Percentiles rank a stretch among this genome's conserved stretches.
Conservation (phyloP, 148 eudicot genomes). For the Agrostemma githago region DNA sequence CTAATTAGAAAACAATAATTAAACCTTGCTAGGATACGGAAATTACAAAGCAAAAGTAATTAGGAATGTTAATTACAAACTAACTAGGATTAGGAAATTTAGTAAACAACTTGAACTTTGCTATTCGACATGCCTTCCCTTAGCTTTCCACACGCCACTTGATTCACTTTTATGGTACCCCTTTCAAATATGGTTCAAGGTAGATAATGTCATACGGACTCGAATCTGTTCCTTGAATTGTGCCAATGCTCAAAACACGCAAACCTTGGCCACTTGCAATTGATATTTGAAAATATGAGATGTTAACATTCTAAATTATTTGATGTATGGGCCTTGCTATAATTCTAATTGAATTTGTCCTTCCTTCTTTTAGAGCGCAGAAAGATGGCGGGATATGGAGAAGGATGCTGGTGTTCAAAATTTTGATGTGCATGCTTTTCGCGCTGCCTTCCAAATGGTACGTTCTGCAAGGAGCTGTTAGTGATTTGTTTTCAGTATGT, state of each 20-base stretch:
- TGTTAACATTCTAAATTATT: not conserved
- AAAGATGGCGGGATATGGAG: conserved; percentile 66
- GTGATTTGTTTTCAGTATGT: not conserved
- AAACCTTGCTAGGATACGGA: too few species aligned
- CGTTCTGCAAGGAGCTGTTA: not conserved
- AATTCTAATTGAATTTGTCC: not conserved
- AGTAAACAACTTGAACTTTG: too few species aligned
- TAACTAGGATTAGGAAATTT: too few species aligned
- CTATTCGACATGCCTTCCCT: too few species aligned
- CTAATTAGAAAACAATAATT: too few species aligned
- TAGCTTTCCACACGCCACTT: not conserved
- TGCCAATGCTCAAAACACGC: not conserved
- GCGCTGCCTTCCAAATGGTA: conserved; percentile 97
- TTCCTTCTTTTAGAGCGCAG: conserved; percentile 61
- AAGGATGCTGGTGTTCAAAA: conserved; percentile 71
- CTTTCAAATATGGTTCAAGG: not conserved
- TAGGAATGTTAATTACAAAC: too few species aligned
- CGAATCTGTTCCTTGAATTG: not conserved
- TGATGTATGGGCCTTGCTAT: not conserved
- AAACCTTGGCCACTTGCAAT: not conserved
- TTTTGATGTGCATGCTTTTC: conserved; percentile 86
- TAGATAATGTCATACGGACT: not conserved
- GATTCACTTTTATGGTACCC: not conserved
- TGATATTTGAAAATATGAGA: conserved; percentile 1
- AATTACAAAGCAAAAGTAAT: too few species aligned